These are phyloP conservation scores for Albifimbria verrucaria DNA, from an alignment of 2,329 filamentous ascomycete genomes.

Conservation along the genomic window DNA sequence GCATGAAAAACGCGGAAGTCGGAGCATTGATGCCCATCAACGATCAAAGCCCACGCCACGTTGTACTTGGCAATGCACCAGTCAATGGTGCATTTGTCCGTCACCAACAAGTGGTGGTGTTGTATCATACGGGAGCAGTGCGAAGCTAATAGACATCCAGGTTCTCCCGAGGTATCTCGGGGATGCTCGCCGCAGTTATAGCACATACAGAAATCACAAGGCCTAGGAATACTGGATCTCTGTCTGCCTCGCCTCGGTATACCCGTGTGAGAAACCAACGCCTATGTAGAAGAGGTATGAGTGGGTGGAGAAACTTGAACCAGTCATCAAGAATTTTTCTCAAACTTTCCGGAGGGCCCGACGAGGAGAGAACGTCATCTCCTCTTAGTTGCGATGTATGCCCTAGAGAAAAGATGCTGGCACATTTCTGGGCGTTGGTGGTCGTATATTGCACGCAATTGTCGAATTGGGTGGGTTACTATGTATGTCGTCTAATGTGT, in stretches of 20 bases:
- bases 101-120: too few relatives aligned
- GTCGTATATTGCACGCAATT: too few relatives aligned
- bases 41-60: neutral
- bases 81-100: neutral
- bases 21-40: neutral
- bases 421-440: too few relatives aligned
- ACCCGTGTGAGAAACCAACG: neutral
- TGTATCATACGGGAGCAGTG: neutral
- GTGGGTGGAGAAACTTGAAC: neutral
- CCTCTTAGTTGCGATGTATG: neutral
- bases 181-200: neutral
- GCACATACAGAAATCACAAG: neutral
- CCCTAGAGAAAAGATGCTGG: neutral
- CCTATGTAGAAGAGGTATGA: neutral
- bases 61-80: neutral
- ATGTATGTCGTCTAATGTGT: too few relatives aligned
- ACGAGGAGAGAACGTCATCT: neutral
- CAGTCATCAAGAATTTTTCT: neutral
- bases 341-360: neutral
- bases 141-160: neutral
- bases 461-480: too few relatives aligned
- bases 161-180: neutral
- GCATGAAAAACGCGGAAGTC: neutral
- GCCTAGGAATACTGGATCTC: neutral
- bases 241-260: neutral